phyloP scores from a whole-genome alignment of 352 stramenopile genomes.

The Pythium sukuiense region DNA sequence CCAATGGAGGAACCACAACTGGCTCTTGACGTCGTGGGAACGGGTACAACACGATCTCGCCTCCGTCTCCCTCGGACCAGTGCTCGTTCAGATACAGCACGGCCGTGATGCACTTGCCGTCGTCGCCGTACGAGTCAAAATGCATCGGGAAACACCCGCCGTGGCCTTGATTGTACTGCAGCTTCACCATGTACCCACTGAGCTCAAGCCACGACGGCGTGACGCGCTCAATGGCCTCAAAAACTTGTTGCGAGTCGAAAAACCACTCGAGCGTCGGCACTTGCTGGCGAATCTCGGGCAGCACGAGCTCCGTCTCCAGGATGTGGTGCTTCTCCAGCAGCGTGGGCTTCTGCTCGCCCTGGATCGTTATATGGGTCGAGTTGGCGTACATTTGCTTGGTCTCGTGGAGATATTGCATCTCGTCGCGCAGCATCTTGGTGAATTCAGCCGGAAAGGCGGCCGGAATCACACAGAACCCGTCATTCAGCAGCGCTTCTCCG shows the following conservation, averaged over 20 bases:
- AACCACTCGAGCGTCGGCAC: slow-evolving; percentile 53
- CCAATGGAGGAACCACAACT: slow-evolving; percentile 49
- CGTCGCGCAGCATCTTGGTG: slow-evolving; percentile 42
- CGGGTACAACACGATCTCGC: slow-evolving; percentile 80
- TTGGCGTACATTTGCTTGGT: slow-evolving; percentile 70
- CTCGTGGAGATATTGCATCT: slow-evolving; percentile 48
- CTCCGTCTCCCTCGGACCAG: slow-evolving; percentile 70
- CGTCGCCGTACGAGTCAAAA: slow-evolving; percentile 82
- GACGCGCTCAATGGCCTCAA: slow-evolving; percentile 33
- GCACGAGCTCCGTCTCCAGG: slow-evolving; percentile 76
- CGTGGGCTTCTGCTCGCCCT: slow-evolving; percentile 31
- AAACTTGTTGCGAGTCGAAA: slow-evolving; percentile 64
- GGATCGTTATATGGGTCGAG: slow-evolving; percentile 71
- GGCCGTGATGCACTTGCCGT: slow-evolving; percentile 81
- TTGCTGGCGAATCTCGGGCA: slow-evolving; percentile 35
- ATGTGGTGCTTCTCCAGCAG: slow-evolving; percentile 81
- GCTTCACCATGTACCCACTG: slow-evolving; percentile 64
- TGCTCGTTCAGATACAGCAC: slow-evolving; percentile 85
- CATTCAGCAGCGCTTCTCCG: slow-evolving; percentile 31
- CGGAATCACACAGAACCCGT: slow-evolving; percentile 57
- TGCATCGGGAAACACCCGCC: slow-evolving; percentile 86
- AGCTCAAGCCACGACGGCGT: slow-evolving; percentile 49
- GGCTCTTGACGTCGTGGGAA: slow-evolving; percentile 51
- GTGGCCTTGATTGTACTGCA: slow-evolving; percentile 76
- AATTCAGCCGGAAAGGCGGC: slow-evolving; percentile 50